Evolutionary conservation across 2,329 filamentous ascomycete species (phyloP), one percentile per base, ranked within the genome.

Genomic region (Talaromyces rugulosus): DNA sequence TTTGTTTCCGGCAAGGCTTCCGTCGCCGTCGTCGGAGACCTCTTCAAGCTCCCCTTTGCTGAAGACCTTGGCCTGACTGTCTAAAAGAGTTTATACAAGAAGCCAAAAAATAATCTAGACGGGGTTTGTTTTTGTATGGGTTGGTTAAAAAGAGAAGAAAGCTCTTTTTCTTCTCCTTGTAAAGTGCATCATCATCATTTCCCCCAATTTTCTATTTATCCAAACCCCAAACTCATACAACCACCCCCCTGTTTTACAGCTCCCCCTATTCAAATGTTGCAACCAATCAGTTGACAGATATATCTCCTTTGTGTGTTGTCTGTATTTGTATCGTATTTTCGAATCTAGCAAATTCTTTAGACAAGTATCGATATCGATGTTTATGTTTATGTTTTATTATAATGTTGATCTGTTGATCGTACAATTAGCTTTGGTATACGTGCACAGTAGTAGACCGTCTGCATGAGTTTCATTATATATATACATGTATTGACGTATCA

Each of bases 11-110:
- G 87, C 78, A 98, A 93, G 85, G 93, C 94, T 58, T 89, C 91
- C 59, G 90, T 97, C 66, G 89, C 92, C 65, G 85, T 91, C 63
- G 92, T 98, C 66, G 95, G 95, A 77, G 95, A 99, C 77, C 85
- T 99, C 71, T 89, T 91, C 78, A 85, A 89, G 72, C 87, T 99
- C 75, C 95, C 95, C 62, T 99, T 89, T 75, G 95, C 92, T 68
- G 91, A 93, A 80, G 95, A 99, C 75, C 84, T 99, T 77, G 96
- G 94, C 71, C 86, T 99, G 75, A 91, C 89, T 77, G 92, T 96
- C 85, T 99, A 96, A 86, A 40, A 30, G 33, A 56, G 36, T 47
- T 47, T 47, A 47, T 47, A 47, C 18, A 11, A 27, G n/a, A 27
- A 36, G n/a, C 44, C n/a, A 47, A 47, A 44, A 47, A 47, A 47